Evolutionary conservation across 495 filamentous ascomycete species (phyloP), one percentile per base, ranked within the genome.

Genomic region (Penicillium cataractarum): DNA sequence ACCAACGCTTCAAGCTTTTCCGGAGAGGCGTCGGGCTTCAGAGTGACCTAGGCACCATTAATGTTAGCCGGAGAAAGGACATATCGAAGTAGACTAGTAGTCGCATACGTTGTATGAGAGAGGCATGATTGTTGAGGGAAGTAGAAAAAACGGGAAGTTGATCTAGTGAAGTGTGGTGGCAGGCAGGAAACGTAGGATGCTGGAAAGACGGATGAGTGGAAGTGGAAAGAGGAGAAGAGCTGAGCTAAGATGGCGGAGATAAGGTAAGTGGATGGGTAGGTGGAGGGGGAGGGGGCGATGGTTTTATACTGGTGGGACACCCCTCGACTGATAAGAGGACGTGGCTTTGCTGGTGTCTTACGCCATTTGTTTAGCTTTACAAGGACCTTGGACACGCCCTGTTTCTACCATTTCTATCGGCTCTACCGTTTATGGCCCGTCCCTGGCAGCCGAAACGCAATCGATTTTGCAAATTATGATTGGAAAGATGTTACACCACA

Each of bases 1-100:
- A 56, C 81, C 62, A 71, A 92, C 87, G 84, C 86, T 24, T 86
- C 77, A 39, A 96, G 76, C 65, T 94, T 79, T 33, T 83, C 83
- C 9, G 75, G 61, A 55, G 82, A 80, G 55, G 87, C 84, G 55
- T 83, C 81, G 1, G 85, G 75, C 78, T 94, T 96, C 66, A 90
- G 79, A 63, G 92, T 93, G 59, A 97, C 85, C 93, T 97, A 64
- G 32, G 51, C 51, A 60, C 65, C 54, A 66, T 59, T 4, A 57
- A 57, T 61, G 62, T 71, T 50, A 71, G 72, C 56, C 27, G 40
- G 40, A 22, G 12, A 12, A 2, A 5, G 49, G 7, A 24, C 22
- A 37, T 27, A 27, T 46, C 12, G 29, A 24, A 24, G 29, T 6
- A 46, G 55, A n/a, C n/a, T n/a, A n/a, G 6, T 31, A 50, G 39